Evolutionary conservation across 1,139 yeast genomes (phyloP), one percentile per base, ranked within the genome.

Genomic region (Blastobotrys aristatus): DNA sequence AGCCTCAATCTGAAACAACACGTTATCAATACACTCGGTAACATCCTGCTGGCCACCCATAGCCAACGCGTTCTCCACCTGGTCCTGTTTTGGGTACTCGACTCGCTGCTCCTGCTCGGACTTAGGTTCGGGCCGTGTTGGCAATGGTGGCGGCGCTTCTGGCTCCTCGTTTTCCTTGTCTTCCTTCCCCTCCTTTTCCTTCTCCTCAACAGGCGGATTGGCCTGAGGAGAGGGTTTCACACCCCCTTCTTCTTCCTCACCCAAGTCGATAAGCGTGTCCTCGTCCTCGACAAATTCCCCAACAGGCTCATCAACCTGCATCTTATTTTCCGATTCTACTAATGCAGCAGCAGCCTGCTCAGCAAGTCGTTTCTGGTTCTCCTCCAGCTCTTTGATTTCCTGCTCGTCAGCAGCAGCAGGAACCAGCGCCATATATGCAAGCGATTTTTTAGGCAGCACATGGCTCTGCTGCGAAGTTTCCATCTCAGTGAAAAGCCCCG

Each of bases 41-140:
- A 92, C 97, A 70, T 92, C 98, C 64, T 92, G 98, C 64, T 92
- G 98, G 56, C 95, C 75, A 2, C 96, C 96, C 53, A 86, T 75
- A n/a, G 41, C 18, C 24, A 60, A 42, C 7, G 61, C 61, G 33
- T 52, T 49, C 40, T 58, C 57, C 21, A 60, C 57, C 30, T 57
- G 44, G 30, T 57, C 46, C 8, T 46, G 40, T 32, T 52, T 50
- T 42, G 53, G 56, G 40, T 56, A 59, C 10, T 26, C 20, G 30
- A 24, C 22, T 34, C n/a, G 18, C n/a, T n/a, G n/a, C n/a, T 35
- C 39, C 24, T 35, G 11, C 13, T 6, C n/a, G 21, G 24, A 17
- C 13, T 4, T 24, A 26, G 34, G 31, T 13, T 4, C 34, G 26
- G 34, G 31, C 20, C 48, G 17, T 4, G 22, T n/a, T 3, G 49